Evolutionary conservation across 345 rosid species (phyloP).

Genomic region (Citropsis articulata): DNA sequence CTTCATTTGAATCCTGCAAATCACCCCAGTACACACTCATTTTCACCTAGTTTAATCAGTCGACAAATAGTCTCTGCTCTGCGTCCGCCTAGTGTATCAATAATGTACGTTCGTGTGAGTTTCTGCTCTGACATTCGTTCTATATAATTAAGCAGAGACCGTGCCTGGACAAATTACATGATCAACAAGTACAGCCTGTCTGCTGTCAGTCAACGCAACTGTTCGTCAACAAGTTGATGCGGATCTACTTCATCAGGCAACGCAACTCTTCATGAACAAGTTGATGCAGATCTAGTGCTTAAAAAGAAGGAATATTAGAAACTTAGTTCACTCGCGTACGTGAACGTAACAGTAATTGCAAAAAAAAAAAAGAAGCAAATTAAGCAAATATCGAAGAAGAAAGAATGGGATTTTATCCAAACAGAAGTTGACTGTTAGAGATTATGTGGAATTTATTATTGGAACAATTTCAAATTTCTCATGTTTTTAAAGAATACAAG

Average conservation of each 20-base stretch:
- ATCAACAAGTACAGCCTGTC: not conserved
- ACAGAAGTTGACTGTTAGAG: not conserved
- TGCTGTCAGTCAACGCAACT: not conserved
- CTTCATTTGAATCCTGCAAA: slow-evolving; percentile 72
- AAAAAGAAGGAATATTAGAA: too few species aligned
- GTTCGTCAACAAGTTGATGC: not conserved
- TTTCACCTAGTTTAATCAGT: not conserved
- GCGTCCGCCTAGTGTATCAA: not conserved
- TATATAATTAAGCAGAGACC: not conserved
- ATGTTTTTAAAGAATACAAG: slow-evolving; percentile 35
- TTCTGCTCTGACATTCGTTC: not conserved
- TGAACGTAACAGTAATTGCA: too few species aligned
- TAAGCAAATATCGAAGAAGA: too few species aligned
- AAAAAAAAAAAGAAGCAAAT: too few species aligned
- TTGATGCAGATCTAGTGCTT: not conserved
- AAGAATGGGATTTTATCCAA: not conserved
- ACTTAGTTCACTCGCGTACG: too few species aligned
- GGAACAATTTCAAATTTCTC: slow-evolving; percentile 16
- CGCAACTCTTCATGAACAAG: not conserved
- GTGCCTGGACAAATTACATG: not conserved
- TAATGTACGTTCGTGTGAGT: not conserved
- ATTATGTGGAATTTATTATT: slow-evolving; percentile 21
- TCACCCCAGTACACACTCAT: slow-evolving; percentile 91
- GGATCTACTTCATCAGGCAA: not conserved
- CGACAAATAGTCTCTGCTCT: too few species aligned